Conservation (phyloP, 164 flowering plant species). For the Nymphaea colorata region DNA sequence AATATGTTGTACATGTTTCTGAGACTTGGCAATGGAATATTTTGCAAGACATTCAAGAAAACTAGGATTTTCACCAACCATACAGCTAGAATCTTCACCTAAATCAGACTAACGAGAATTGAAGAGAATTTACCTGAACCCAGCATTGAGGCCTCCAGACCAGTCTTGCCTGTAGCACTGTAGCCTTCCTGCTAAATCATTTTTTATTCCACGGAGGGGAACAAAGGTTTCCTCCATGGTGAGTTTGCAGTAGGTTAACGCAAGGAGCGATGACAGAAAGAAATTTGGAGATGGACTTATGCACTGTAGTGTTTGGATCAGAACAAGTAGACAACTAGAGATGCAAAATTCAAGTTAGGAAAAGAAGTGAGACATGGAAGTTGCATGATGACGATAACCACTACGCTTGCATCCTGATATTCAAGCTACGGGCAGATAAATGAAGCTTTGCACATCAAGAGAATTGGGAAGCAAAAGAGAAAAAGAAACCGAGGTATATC, state of each 20-base stretch:
- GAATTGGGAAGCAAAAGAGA: neutral
- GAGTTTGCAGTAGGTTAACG: neutral
- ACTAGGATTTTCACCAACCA: neutral
- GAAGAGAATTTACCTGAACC: slow-evolving; percentile 52
- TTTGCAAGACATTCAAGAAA: neutral
- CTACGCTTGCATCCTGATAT: slow-evolving; percentile 24
- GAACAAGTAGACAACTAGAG: neutral
- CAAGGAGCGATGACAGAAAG: neutral
- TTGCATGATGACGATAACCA: slow-evolving; percentile 46
- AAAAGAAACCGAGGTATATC: neutral
- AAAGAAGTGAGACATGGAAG: slow-evolving; percentile 14
- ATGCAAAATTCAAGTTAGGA: neutral
- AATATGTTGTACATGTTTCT: neutral
- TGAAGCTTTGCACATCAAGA: slow-evolving; percentile 6
- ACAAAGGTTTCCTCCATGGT: slow-evolving; percentile 93
- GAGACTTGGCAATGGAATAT: neutral
- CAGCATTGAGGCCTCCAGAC: slow-evolving; percentile 75
- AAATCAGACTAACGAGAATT: neutral
- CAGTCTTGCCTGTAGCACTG: slow-evolving; percentile 94
- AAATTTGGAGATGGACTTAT: neutral
- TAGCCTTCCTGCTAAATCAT: slow-evolving; percentile 73
- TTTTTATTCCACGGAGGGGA: slow-evolving; percentile 87
- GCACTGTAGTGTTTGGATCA: neutral
- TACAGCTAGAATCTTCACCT: neutral
- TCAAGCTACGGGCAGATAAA: slow-evolving; percentile 32